Base-by-base conservation (phyloP, 1,284 basidiomycete species). In the Violaceomyces palustris region DNA sequence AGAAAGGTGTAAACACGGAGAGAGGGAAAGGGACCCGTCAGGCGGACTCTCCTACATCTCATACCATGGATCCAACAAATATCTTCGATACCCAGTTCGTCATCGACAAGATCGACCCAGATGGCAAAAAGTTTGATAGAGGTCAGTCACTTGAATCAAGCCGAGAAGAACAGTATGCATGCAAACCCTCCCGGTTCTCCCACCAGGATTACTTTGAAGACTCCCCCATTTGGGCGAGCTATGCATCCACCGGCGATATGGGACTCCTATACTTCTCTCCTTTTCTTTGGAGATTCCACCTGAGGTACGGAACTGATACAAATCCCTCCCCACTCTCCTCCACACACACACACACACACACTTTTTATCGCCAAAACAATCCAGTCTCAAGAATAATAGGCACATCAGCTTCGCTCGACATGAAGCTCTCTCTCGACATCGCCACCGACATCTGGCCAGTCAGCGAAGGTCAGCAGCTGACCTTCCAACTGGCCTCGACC, bases 91-190 rank as follows among this genome's bases (percentile, higher is more conserved):
- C 69, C 34, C 67, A 70, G 37, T 72, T 73, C 32, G 54, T 61
- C 42, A 58, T 73, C 40, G 60, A 47, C 32, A 52, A 64, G 44
- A 70, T 73, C 46, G 70, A 73, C 39, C 70, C 70, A 11, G 74
- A 93, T 72, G 93, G 94, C 42, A 94, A 88, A 78, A 96, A 93
- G 75, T 96, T 94, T 64, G 92, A 96, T 75, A 79, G 92, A 84
- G 92, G 92, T 92, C 52, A 35, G 79, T 67, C n/a, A n/a, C n/a
- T n/a, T n/a, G n/a, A n/a, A n/a, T n/a, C n/a, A n/a, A n/a, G n/a
- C n/a, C n/a, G n/a, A n/a, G n/a, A n/a, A n/a, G n/a, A n/a, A n/a
- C n/a, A n/a, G n/a, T n/a, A n/a, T n/a, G n/a, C n/a, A n/a, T n/a
- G n/a, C n/a, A n/a, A n/a, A n/a, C n/a, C n/a, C n/a, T n/a, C n/a